Evolutionary conservation across 164 flowering plant genomes (phyloP).

Genomic region (Stephania yunnanensis): DNA sequence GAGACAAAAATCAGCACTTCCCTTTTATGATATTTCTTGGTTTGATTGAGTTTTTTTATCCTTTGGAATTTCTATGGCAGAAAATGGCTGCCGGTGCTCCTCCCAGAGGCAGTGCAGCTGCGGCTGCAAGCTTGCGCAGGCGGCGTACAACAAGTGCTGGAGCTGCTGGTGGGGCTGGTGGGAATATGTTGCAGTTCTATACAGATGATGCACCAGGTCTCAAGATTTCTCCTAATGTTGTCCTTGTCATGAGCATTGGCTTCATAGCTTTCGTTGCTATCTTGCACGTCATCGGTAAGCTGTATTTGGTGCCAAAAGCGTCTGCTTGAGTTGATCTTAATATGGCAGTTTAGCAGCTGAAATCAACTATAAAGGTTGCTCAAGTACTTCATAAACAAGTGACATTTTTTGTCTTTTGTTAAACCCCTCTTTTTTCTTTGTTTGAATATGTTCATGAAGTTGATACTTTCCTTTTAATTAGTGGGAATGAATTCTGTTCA

Average conservation of each 20-base stretch:
- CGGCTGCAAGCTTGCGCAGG: conserved; percentile 64
- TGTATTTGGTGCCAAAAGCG: conserved; percentile 55
- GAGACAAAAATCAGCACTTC: background rate
- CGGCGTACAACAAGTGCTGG: conserved; percentile 51
- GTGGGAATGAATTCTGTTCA: background rate
- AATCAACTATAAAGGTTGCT: background rate
- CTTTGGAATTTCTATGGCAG: background rate
- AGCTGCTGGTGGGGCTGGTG: conserved; percentile 46
- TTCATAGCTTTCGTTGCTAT: conserved; percentile 77
- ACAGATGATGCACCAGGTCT: conserved; percentile 84
- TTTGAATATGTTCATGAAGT: background rate
- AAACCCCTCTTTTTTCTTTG: background rate
- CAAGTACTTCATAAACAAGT: background rate
- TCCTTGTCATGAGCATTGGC: conserved; percentile 84
- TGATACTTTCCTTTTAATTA: background rate
- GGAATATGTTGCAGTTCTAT: conserved; percentile 81
- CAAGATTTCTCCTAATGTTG: conserved; percentile 77
- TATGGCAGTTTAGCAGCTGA: background rate
- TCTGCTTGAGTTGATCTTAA: conserved; percentile 15
- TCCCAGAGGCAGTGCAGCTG: conserved; percentile 73
- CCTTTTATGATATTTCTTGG: background rate
- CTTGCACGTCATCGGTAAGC: conserved; percentile 79
- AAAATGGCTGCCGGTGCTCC: conserved; percentile 53
- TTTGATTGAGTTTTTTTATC: background rate
- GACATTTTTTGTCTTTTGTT: background rate